Evolutionary conservation across 2,329 filamentous ascomycete species (phyloP).

Genomic region (Venturia pyrina): DNA sequence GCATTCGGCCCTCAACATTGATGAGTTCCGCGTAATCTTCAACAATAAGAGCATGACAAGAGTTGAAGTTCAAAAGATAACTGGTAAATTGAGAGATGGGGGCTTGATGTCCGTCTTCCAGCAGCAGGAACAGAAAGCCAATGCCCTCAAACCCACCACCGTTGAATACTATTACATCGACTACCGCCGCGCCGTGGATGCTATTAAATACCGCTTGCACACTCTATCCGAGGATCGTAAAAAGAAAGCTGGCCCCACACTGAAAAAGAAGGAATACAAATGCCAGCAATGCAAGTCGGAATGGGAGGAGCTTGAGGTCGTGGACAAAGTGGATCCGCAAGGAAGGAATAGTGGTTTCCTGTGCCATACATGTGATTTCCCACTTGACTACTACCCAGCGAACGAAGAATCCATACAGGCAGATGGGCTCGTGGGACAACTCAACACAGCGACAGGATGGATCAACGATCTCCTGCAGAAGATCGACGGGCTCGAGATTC

Average conservation of each 20-base stretch:
- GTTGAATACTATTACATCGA: constrained; percentile 97
- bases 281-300: constrained; percentile 74
- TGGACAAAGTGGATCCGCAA: constrained; percentile 59
- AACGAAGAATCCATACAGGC: constrained; percentile 36
- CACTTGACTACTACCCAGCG: constrained; percentile 53
- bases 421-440: constrained; percentile 35
- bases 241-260: constrained; percentile 64
- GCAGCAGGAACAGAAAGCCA: constrained; percentile 68
- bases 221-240: constrained; percentile 83
- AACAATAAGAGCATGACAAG: constrained; percentile 67
- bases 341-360: constrained; percentile 54
- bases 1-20: constrained; percentile 44
- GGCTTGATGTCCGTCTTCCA: constrained; percentile 75
- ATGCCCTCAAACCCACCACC: constrained; percentile 70
- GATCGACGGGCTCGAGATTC: constrained; percentile 65
- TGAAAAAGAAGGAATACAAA: constrained; percentile 83
- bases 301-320: constrained; percentile 82
- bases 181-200: constrained; percentile 87
- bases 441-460: constrained; percentile 73
- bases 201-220: constrained; percentile 89
- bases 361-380: constrained; percentile 66
- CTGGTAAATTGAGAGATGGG: constrained; percentile 74
- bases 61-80: constrained; percentile 85
- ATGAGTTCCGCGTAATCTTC: constrained; percentile 40
- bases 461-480: constrained; percentile 66